Base-by-base conservation (phyloP, 441 rosid species). In the Metrosideros polymorpha region DNA sequence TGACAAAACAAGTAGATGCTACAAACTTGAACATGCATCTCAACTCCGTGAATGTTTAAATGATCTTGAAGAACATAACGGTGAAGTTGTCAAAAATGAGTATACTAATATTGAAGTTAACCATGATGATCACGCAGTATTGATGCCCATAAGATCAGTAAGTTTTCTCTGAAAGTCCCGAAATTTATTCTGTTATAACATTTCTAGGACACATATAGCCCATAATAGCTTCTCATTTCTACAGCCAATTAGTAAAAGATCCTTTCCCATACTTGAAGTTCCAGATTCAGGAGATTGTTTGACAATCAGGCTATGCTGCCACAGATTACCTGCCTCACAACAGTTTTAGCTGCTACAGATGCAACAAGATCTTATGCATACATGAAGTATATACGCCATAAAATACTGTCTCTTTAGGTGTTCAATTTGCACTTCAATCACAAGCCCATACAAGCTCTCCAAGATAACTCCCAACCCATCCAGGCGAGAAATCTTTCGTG, bases 121-220 rank as follows among this genome's bases (percentile, higher is more conserved):
- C 4, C 30, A 0, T 1, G 12, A 27, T 56, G 17, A 56, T 56
- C 27, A 56, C 63, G 1, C 0, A 6, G 0, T 32, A 56, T 3
- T n/a, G 4, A 6, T 0, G n/a, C 0, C 0, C 5, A 56, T 6
- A 56, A 56, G 30, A 56, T 5, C 32, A 0, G n/a, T 56, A 27
- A 56, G 8, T 29, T n/a, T 56, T n/a, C 63, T 56, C 14, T 0
- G 1, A 12, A 56, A 56, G 8, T 6, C 6, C 12, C 12, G 63
- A n/a, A 51, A n/a, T n/a, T 56, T n/a, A 27, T 56, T 56, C 2
- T 12, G 8, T 56, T 3, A 4, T 17, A 56, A 27, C 63, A 56
- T 56, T 56, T 56, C 30, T 6, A 27, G 14, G 63, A n/a, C 30
- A 56, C 12, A 17, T 56, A 56, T 27, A 5, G 4, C 17, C 0